These are phyloP conservation scores for Rhodosporidiobolus odoratus DNA, from an alignment of 768 basidiomycete genomes.

Conservation along the genomic window DNA sequence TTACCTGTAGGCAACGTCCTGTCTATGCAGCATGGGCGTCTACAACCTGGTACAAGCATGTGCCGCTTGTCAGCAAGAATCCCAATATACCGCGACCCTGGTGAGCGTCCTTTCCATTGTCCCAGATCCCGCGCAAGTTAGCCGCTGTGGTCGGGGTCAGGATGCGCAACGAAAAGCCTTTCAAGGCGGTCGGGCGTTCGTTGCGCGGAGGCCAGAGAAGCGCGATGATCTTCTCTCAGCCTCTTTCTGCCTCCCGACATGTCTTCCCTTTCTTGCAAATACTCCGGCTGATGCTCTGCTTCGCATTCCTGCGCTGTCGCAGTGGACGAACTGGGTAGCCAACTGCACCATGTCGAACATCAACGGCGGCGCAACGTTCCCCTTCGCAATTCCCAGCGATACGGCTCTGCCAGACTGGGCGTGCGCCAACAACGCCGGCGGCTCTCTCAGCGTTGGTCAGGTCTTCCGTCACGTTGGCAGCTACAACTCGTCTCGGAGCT, in stretches of 20 bases:
- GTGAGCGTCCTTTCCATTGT: not conserved
- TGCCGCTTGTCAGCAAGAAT: slow-evolving; percentile 22
- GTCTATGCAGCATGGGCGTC: slow-evolving; percentile 23
- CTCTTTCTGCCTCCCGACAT: too few species aligned
- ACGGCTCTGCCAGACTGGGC: slow-evolving; percentile 26
- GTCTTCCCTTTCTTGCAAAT: not conserved
- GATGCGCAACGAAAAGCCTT: too few species aligned
- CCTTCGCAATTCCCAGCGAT: not conserved
- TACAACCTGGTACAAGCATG: slow-evolving; percentile 34
- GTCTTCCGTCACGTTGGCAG: not conserved
- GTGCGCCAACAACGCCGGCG: slow-evolving; percentile 14
- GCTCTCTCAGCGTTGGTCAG: not conserved
- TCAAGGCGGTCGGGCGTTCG: too few species aligned
- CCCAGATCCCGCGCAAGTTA: not conserved
- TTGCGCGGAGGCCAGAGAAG: too few species aligned
- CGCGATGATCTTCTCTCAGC: not conserved
- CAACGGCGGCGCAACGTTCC: slow-evolving; percentile 23
- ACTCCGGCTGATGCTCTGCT: not conserved
- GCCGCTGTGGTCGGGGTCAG: too few species aligned
- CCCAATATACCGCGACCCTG: not conserved
- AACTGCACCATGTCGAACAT: slow-evolving; percentile 30
- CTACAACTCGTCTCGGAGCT: too few species aligned
- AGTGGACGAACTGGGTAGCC: slow-evolving; percentile 32
- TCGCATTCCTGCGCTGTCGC: too few species aligned
- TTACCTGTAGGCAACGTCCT: not conserved